phyloP scores from a whole-genome alignment of 1,139 yeast genomes.

The Pichiaceae sp. region DNA sequence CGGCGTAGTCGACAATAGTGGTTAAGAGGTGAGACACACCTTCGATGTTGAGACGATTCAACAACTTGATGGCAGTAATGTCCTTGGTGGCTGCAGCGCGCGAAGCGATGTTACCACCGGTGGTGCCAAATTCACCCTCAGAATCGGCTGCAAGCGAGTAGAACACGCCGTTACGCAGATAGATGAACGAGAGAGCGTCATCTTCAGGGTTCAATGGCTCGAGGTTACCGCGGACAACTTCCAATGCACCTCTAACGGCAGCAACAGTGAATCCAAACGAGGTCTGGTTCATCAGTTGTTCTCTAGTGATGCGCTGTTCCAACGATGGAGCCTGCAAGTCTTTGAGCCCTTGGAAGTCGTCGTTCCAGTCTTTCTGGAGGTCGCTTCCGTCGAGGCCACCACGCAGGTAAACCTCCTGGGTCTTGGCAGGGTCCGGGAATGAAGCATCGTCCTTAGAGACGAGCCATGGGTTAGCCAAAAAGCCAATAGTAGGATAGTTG shows the following conservation, averaged over 20 bases:
- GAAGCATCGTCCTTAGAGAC: constrained; percentile 27
- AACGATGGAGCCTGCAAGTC: constrained; percentile 56
- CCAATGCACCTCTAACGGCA: constrained; percentile 75
- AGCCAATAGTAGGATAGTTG: constrained; percentile 51
- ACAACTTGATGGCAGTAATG: constrained; percentile 57
- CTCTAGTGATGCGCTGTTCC: constrained; percentile 67
- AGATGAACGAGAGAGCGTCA: constrained; percentile 53
- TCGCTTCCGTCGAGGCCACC: constrained; percentile 56
- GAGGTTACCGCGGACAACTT: constrained; percentile 66
- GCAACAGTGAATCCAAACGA: constrained; percentile 68
- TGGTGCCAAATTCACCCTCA: constrained; percentile 50
- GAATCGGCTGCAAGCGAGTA: constrained; percentile 78
- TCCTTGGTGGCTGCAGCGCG: constrained; percentile 77
- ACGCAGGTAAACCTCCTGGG: constrained; percentile 46
- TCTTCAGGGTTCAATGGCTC: constrained; percentile 78
- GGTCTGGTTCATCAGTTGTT: constrained; percentile 64
- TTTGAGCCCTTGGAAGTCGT: constrained; percentile 74
- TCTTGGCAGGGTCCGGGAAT: constrained; percentile 52
- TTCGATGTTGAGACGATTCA: constrained; percentile 58
- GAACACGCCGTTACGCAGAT: constrained; percentile 74
- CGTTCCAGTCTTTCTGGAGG: constrained; percentile 74
- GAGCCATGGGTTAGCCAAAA: constrained; percentile 72
- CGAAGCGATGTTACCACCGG: constrained; percentile 85
- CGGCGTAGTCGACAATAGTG: constrained; percentile 80
- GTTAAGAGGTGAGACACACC: constrained; percentile 71